Evolutionary conservation across 2,329 filamentous ascomycete species (phyloP).

Genomic region (Tolypocladium tropicale): DNA sequence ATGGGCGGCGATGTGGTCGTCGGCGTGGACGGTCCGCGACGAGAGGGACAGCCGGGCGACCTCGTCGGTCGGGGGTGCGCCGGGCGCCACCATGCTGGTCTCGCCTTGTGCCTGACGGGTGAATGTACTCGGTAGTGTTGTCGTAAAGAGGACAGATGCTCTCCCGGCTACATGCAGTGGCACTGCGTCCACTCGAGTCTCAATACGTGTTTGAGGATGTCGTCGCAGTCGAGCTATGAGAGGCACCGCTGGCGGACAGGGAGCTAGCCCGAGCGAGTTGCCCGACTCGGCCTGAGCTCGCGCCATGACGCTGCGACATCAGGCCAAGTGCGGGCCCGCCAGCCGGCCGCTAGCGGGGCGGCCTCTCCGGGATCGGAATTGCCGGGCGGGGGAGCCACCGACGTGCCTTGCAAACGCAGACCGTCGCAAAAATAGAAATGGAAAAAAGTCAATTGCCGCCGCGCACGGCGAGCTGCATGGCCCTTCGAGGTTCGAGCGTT

Average conservation of each 20-base stretch:
- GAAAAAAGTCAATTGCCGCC: background rate
- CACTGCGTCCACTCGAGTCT: background rate
- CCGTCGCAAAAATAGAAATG: no score
- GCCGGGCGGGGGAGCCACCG: background rate
- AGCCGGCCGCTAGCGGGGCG: background rate
- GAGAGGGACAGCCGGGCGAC: slow-evolving; percentile 37
- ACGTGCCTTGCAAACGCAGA: no score
- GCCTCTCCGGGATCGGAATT: background rate
- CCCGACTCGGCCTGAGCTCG: background rate
- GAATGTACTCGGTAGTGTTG: background rate
- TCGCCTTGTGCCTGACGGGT: background rate
- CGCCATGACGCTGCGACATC: no score
- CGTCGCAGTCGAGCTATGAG: background rate
- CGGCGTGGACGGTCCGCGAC: slow-evolving; percentile 71
- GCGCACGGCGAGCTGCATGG: background rate
- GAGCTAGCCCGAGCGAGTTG: background rate
- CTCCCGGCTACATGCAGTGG: background rate
- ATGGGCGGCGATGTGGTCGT: slow-evolving; percentile 64
- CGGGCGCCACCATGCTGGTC: slow-evolving; percentile 3
- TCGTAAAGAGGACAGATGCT: background rate
- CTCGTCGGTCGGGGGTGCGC: background rate
- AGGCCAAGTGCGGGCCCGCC: background rate
- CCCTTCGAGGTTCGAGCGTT: background rate
- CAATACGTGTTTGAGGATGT: background rate
- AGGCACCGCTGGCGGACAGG: background rate